Evolutionary conservation across 805 yeast species (phyloP).

Genomic region (Isabelozyma gotoi): DNA sequence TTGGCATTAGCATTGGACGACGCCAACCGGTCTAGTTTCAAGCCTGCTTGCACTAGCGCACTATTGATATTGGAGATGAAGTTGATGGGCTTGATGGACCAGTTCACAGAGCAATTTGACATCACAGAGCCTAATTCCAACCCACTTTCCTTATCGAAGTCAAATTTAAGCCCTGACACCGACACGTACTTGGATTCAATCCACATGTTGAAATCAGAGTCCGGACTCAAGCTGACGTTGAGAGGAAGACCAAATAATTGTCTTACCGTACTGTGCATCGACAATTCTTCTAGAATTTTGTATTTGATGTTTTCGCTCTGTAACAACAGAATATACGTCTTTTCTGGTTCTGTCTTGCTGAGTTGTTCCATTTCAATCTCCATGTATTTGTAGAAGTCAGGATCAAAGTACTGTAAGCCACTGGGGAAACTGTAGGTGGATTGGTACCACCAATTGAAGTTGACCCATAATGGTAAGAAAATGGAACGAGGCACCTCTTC

Average conservation of each 20-base stretch:
- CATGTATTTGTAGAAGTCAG: conserved; percentile 13
- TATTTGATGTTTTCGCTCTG: conserved; percentile 23
- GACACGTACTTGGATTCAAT: conserved; percentile 27
- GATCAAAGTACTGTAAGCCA: conserved; percentile 25
- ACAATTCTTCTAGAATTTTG: conserved; percentile 24
- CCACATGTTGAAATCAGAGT: conserved; percentile 25
- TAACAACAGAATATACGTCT: conserved; percentile 9
- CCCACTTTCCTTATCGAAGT: conserved; percentile 8
- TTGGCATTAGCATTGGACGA: conserved; percentile 18
- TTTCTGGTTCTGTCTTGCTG: too few relatives aligned
- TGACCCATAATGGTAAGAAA: conserved; percentile 25
- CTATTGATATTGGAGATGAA: conserved; percentile 15
- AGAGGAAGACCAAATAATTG: conserved; percentile 31
- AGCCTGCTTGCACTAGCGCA: conserved; percentile 20
- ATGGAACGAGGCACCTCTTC: conserved; percentile 8
- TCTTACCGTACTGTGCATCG: conserved; percentile 18
- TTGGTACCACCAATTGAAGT: conserved; percentile 23
- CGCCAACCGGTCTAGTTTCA: conserved; percentile 24
- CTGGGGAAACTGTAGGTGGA: conserved; percentile 24
- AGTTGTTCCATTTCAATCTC: conserved; percentile 12
- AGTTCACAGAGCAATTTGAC: conserved; percentile 7
- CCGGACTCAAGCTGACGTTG: conserved; percentile 6
- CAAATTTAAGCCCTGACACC: conserved; percentile 27
- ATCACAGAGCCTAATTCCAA: conserved; percentile 1
- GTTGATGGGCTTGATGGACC: conserved; percentile 29